Conservation (phyloP, 2,329 filamentous ascomycete genomes). For the Phialophora tarda region DNA sequence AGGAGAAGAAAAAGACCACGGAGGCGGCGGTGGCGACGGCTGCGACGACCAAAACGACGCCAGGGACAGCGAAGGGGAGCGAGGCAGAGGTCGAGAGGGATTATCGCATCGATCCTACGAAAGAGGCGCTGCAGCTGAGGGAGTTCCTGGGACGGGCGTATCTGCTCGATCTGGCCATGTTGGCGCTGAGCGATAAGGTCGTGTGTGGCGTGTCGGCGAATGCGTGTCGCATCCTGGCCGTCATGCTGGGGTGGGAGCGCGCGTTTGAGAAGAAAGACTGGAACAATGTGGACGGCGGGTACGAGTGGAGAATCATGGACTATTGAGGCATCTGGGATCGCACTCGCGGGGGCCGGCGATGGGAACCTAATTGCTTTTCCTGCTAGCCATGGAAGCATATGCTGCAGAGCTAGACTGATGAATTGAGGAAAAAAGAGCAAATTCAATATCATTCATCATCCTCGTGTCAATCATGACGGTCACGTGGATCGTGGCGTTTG, state of each 20-base stretch:
- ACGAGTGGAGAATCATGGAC: conserved; percentile 61
- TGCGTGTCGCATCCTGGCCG: conserved; percentile 73
- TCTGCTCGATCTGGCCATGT: conserved; percentile 76
- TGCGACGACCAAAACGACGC: neutral
- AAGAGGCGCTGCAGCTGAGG: conserved; percentile 66
- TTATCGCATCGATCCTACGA: conserved; percentile 41
- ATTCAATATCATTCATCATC: neutral
- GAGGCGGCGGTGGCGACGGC: no score
- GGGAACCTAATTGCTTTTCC: neutral
- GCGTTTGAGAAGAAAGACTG: conserved; percentile 67
- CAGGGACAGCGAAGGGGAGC: neutral
- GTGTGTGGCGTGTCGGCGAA: conserved; percentile 73
- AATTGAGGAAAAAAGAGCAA: neutral
- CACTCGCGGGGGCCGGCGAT: no score
- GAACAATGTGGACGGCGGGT: conserved; percentile 79
- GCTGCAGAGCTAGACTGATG: neutral
- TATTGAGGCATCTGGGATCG: conserved; percentile 30
- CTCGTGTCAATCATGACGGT: neutral
- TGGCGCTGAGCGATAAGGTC: conserved; percentile 71
- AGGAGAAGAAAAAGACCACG: neutral
- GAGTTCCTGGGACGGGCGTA: conserved; percentile 81
- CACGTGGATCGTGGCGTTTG: neutral
- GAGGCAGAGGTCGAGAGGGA: conserved; percentile 9
- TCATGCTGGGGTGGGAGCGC: conserved; percentile 84
- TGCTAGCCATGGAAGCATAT: neutral